Conservation (phyloP, 805 yeast species). For the Ogataea neopini region DNA sequence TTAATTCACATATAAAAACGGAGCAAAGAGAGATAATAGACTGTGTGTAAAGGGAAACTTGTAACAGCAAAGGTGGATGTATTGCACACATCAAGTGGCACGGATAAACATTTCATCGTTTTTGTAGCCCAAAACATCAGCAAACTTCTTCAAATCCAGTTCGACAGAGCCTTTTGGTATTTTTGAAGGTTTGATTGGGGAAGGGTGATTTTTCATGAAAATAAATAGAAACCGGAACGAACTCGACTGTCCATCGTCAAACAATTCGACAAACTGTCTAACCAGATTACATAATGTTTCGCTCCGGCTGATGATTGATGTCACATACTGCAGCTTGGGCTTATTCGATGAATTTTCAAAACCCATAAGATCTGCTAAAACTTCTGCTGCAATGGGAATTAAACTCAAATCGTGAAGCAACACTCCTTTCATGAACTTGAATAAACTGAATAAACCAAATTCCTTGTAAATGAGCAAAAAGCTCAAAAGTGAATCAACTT, state of each 20-base stretch:
- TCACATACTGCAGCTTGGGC: constrained; percentile 17
- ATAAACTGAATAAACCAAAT: constrained; percentile 42
- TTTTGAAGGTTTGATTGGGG: constrained; percentile 37
- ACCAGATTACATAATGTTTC: constrained; percentile 31
- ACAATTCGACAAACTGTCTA: constrained; percentile 35
- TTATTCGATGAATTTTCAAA: constrained; percentile 11
- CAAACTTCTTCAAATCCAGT: constrained; percentile 24
- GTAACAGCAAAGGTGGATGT: neutral
- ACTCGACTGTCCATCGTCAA: constrained; percentile 34
- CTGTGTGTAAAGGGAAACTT: neutral
- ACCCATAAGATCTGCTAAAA: constrained; percentile 26
- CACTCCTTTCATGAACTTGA: constrained; percentile 36
- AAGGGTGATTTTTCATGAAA: constrained; percentile 33
- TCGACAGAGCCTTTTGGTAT: constrained; percentile 30
- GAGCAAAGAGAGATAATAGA: neutral
- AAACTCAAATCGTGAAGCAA: constrained; percentile 38
- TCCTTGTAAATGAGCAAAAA: constrained; percentile 32
- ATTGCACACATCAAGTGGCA: neutral
- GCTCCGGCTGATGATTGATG: constrained; percentile 27
- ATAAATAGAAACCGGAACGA: constrained; percentile 30
- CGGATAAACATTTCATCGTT: constrained; percentile 10
- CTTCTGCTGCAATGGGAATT: constrained; percentile 24
- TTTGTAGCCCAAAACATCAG: constrained; percentile 14
- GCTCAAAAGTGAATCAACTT: constrained; percentile 22
- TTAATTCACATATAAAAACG: too few species aligned